Base-by-base conservation (phyloP, 345 rosid genomes). In the Arabis alpina region DNA sequence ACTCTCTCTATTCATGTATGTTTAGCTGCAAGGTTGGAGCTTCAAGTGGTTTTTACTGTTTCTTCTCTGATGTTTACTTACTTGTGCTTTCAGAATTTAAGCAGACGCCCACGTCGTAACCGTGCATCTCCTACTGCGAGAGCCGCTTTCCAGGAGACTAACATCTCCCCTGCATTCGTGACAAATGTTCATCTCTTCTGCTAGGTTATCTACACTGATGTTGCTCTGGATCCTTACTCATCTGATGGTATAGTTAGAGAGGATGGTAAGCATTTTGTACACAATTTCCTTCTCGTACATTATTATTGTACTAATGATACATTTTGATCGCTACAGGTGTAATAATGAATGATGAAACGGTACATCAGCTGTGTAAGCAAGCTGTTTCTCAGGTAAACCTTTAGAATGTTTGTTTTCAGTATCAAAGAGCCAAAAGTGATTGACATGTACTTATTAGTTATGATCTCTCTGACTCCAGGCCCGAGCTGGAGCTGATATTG, bases 401-500 rank as follows among this genome's bases (percentile, higher is more conserved):
- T 28, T 28, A 28, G 4, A 28, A 28, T 0, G 5, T 28, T 28
- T 50, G 14, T 51, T 48, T 32, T 40, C 52, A 9, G 0, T 19
- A 11, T 45, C 13, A 19, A 37, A 8, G 37, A 43, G 2, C 24
- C 30, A 61, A 9, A 61, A 45, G 23, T 8, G 42, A 2, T 57
- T 11, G 24, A 8, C 11, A 0, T 2, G 15, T 40, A 14, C 34
- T 30, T 19, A 45, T 15, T 11, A 4, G 55, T 51, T 11, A 58
- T 54, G 41, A 12, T 32, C 8, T 5, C 8, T 32, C 37, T 32
- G 37, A 39, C 28, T 41, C 7, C 56, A 93, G 94, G 96, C 96
- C 14, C 87, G 88, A 70, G 97, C 98, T 76, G 98, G 97, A 70
- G 98, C 97, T 10, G 98, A 93, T 81, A 92, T 93, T 71, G 89